phyloP scores from a whole-genome alignment of 306 rosid genomes.

The Lathyrus tuberosus region DNA sequence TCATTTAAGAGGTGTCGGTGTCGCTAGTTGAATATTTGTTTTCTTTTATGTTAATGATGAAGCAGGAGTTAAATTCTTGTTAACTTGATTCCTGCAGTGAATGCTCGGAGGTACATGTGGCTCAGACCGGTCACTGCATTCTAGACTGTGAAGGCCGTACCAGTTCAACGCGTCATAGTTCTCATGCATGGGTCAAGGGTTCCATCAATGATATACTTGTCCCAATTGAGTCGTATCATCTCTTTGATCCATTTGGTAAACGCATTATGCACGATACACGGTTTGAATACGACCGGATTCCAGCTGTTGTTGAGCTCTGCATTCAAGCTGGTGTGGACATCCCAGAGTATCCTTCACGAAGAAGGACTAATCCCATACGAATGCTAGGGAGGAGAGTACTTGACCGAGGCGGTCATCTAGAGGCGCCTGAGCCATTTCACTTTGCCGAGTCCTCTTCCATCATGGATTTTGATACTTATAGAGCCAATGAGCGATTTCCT shows the following conservation, averaged over 20 bases:
- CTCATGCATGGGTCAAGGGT: conserved; percentile 87
- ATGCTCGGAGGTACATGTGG: conserved; percentile 94
- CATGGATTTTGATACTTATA: conserved; percentile 71
- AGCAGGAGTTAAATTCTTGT: conserved; percentile 16
- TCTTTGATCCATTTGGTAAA: conserved; percentile 87
- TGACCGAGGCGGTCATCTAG: conserved; percentile 76
- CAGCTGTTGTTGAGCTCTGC: conserved; percentile 94
- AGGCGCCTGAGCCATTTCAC: conserved; percentile 68
- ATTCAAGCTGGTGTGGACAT: conserved; percentile 96
- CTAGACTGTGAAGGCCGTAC: conserved; percentile 67
- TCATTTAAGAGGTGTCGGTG: no score
- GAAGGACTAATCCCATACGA: conserved; percentile 78
- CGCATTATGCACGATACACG: conserved; percentile 84
- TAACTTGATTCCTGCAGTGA: conserved; percentile 61
- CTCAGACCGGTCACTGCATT: conserved; percentile 67
- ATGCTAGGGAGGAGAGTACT: conserved; percentile 74
- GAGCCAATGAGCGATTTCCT: conserved; percentile 64
- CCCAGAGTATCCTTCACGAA: conserved; percentile 91
- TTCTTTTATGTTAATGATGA: conserved; percentile 14
- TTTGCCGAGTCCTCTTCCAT: conserved; percentile 54
- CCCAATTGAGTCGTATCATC: conserved; percentile 89
- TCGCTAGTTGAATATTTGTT: background rate
- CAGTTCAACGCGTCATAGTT: conserved; percentile 66
- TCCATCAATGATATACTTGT: conserved; percentile 80
- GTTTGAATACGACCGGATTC: conserved; percentile 87